Conservation (phyloP, 2,329 filamentous ascomycete species). For the Sclerotinia minor region DNA sequence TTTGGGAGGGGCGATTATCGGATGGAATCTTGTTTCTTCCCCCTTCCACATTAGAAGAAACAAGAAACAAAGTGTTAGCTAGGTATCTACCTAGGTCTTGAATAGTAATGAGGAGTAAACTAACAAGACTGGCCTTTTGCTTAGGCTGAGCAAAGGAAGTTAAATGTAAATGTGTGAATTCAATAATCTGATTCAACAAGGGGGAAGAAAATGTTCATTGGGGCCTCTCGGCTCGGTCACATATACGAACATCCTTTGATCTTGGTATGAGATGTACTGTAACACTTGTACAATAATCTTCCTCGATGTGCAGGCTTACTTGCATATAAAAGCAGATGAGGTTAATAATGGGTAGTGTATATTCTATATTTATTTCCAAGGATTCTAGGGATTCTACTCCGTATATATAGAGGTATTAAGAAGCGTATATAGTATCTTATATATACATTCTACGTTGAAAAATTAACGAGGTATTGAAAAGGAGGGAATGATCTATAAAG, state of each 20-base stretch:
- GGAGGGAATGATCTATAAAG: not conserved
- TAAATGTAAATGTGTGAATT: not conserved
- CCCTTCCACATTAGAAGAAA: too few species aligned
- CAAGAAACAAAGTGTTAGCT: not conserved
- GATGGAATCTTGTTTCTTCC: not conserved
- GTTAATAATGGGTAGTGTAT: not conserved
- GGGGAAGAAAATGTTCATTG: not conserved
- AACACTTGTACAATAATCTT: not conserved
- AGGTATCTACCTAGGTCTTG: too few species aligned
- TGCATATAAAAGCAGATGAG: conserved; percentile 10
- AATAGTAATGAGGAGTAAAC: not conserved
- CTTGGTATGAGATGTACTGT: not conserved
- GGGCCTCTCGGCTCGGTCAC: conserved; percentile 8
- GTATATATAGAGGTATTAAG: not conserved
- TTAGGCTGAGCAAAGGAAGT: conserved; percentile 2
- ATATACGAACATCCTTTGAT: conserved; percentile 20
- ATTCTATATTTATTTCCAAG: not conserved
- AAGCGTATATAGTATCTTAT: too few species aligned
- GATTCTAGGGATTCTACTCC: too few species aligned
- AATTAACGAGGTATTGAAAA: not conserved
- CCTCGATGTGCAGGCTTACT: conserved; percentile 19
- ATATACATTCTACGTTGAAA: not conserved
- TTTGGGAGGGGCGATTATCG: not conserved
- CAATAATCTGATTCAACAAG: not conserved
- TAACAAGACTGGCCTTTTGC: not conserved